Percentiles rank a stretch among this genome's conserved stretches.
phyloP scores from a whole-genome alignment of 441 rosid species.

The Pelargonium fulgidum region DNA sequence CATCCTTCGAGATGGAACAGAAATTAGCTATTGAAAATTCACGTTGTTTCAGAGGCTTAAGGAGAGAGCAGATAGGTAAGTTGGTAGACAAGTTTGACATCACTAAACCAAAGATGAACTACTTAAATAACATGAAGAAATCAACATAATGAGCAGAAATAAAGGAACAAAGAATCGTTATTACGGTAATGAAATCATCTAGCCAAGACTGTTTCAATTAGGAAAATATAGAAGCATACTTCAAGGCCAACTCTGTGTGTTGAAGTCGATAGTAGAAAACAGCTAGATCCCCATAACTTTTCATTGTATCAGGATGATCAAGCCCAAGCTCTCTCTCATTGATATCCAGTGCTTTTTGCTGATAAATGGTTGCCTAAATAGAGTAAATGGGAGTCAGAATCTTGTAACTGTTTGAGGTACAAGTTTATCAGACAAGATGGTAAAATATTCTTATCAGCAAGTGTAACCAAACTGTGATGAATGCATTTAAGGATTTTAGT shows the following conservation, averaged over 20 bases:
- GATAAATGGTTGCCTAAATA: conserved; percentile 74
- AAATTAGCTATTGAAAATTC: conserved; percentile 1
- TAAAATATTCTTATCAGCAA: not conserved
- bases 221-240: conserved; percentile 45
- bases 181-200: conserved; percentile 4
- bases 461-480: conserved; percentile 7
- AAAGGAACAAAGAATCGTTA: not conserved
- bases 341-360: conserved; percentile 73
- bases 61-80: too few relatives aligned
- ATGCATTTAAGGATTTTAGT: not conserved
- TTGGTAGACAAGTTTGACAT: too few relatives aligned
- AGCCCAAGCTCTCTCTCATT: conserved; percentile 88
- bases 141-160: conserved; percentile 4
- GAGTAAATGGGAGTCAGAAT: conserved; percentile 30
- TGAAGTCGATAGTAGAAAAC: conserved; percentile 84
- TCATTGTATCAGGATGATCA: conserved; percentile 86
- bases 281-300: conserved; percentile 77
- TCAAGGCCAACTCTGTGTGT: conserved; percentile 76
- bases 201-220: conserved; percentile 8
- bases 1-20: not conserved
- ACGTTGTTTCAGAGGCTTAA: not conserved
- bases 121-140: not conserved
- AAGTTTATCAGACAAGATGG: not conserved
- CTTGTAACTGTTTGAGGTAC: conserved; percentile 16
- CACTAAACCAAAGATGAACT: not conserved